These are phyloP conservation scores for Dimargaris verticillata DNA, from an alignment of 192 early-diverging fungal species.

Conservation along the genomic window DNA sequence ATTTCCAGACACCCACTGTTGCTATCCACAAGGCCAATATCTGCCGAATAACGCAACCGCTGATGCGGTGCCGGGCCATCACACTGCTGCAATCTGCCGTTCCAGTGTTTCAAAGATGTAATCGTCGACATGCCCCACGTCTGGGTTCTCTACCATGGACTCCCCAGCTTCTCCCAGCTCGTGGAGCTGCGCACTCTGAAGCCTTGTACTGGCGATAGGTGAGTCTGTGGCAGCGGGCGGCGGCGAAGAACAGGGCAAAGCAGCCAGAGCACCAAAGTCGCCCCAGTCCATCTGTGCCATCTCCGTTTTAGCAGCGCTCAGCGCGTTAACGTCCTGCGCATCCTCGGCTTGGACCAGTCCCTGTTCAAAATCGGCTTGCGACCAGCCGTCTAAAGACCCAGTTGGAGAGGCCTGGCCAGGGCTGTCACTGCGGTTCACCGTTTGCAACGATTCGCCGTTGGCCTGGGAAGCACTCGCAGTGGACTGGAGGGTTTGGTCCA, in stretches of 20 bases:
- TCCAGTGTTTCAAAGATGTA: background rate
- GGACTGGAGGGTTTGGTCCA: slow-evolving; percentile 14
- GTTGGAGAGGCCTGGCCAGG: background rate
- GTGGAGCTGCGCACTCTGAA: background rate
- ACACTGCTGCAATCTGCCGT: too few relatives aligned
- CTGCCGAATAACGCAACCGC: too few relatives aligned
- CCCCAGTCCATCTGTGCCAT: slow-evolving; percentile 33
- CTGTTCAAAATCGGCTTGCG: slow-evolving; percentile 32
- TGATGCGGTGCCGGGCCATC: too few relatives aligned
- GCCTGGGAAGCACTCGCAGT: background rate
- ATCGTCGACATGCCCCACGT: slow-evolving; percentile 9
- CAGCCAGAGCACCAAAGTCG: slow-evolving; percentile 38
- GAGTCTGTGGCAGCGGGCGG: slow-evolving; percentile 11
- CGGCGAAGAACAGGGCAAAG: background rate
- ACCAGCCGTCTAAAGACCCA: slow-evolving; percentile 2
- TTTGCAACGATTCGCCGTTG: slow-evolving; percentile 8
- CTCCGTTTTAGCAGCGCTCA: slow-evolving; percentile 34
- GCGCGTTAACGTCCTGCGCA: slow-evolving; percentile 42
- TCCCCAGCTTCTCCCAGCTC: background rate
- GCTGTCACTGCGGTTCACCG: slow-evolving; percentile 14
- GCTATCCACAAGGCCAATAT: too few relatives aligned
- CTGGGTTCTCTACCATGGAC: background rate
- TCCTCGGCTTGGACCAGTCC: slow-evolving; percentile 45
- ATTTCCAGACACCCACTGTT: too few relatives aligned
- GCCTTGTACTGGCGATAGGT: background rate